A percentile compares a stretch with the other conserved stretches of the same genome.
Evolutionary conservation across 83 land plant genomes (phyloP).

Genomic region (Isoetes engelmannii): DNA sequence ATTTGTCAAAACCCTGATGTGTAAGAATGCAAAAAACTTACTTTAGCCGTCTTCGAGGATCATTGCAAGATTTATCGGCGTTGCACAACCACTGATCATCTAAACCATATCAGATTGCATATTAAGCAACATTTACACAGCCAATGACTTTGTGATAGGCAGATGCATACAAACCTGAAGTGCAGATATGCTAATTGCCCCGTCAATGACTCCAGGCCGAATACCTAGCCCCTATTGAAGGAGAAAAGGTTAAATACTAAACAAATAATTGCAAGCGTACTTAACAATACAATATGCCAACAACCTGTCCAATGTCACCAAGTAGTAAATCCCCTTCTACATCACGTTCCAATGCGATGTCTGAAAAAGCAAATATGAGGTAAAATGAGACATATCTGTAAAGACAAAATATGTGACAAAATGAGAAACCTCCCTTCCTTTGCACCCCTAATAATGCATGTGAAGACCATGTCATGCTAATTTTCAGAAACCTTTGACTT

Average conservation of each 20-base stretch:
- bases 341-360: conserved; percentile 88
- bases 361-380: conserved; percentile 18
- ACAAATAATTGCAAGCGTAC: background rate
- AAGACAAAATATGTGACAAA: background rate
- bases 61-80: conserved; percentile 90
- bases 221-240: conserved; percentile 58
- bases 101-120: conserved; percentile 9
- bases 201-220: conserved; percentile 77
- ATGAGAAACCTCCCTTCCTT: background rate
- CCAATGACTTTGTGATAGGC: background rate
- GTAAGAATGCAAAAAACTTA: conserved; percentile 28
- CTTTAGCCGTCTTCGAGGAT: conserved; percentile 81
- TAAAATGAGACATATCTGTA: background rate
- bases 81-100: conserved; percentile 92
- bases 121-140: background rate
- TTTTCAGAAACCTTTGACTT: no score
- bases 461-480: no score
- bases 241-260: conserved; percentile 1
- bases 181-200: conserved; percentile 92
- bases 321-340: conserved; percentile 83
- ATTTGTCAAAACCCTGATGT: background rate
- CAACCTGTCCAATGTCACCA: conserved; percentile 93
- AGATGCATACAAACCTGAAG: conserved; percentile 48
- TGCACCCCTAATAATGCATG: no score
- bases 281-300: background rate